Percentiles rank a stretch among this genome's conserved stretches.
phyloP scores from a whole-genome alignment of 176 grass and related monocot genomes.

The Triticum timopheevii region DNA sequence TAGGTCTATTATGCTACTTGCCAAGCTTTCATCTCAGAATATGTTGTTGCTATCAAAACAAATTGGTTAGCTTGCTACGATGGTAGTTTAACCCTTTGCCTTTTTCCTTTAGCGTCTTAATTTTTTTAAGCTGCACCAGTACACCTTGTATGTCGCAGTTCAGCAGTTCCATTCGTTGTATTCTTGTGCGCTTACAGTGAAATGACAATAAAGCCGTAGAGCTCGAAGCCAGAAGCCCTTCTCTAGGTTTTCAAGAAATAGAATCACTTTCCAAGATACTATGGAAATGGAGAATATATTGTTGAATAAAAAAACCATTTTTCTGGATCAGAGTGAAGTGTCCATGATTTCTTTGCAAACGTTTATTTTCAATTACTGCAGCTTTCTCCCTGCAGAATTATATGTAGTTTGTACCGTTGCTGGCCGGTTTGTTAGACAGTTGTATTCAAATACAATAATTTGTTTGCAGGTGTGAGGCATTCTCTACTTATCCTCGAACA shows the following conservation, averaged over 20 bases:
- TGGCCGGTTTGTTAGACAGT: background rate
- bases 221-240: conserved; percentile 1
- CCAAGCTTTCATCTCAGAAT: background rate
- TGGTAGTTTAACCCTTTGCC: background rate
- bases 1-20: conserved; percentile 4
- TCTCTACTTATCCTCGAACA: conserved; percentile 96
- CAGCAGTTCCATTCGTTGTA: background rate
- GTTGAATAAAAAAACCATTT: background rate
- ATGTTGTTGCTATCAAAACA: background rate
- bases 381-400: background rate
- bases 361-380: background rate
- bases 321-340: conserved; percentile 9
- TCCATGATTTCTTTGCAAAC: conserved; percentile 3
- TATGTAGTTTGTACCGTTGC: background rate
- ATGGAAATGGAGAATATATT: background rate
- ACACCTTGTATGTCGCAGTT: conserved; percentile 2
- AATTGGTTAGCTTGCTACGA: conserved; percentile 14
- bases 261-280: background rate
- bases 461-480: conserved; percentile 88
- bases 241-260: conserved; percentile 21
- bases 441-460: conserved; percentile 18
- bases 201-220: background rate
- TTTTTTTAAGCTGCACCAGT: background rate
- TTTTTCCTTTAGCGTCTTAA: conserved; percentile 21
- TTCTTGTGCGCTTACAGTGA: background rate